A percentile compares a stretch with the other conserved stretches of the same genome.
Evolutionary conservation across 2,329 filamentous ascomycete species (phyloP).

Genomic region (Dactylonectria macrodidyma): DNA sequence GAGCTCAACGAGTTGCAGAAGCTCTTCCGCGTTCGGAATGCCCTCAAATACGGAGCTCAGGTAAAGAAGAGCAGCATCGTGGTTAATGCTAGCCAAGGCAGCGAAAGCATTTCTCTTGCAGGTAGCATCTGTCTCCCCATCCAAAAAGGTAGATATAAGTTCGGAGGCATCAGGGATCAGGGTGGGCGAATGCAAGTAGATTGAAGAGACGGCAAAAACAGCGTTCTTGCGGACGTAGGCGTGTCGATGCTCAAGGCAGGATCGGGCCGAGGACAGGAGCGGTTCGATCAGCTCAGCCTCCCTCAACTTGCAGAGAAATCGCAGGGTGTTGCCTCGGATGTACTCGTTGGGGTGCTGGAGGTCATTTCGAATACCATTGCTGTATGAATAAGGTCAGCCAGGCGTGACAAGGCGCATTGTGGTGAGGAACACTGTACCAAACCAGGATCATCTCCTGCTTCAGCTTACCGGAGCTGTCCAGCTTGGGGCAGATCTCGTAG

Average conservation of each 20-base stretch:
- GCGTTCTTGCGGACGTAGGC: conserved; percentile 99
- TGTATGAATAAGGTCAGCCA: conserved; percentile 55
- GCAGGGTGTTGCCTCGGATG: conserved; percentile 96
- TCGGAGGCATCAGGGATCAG: conserved; percentile 97
- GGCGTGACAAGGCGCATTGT: conserved; percentile 8
- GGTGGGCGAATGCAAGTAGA: conserved; percentile 90
- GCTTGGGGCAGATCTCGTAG: conserved; percentile 98
- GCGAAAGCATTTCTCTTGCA: conserved; percentile 99
- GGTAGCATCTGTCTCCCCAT: conserved; percentile 91
- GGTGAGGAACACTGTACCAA: conserved; percentile 72
- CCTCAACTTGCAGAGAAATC: conserved; percentile 96
- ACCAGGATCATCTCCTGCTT: conserved; percentile 99
- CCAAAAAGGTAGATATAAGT: conserved; percentile 89
- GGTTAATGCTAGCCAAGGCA: conserved; percentile 90
- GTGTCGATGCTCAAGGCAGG: conserved; percentile 95
- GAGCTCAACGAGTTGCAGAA: conserved; percentile 92
- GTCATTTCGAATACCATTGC: conserved; percentile 98
- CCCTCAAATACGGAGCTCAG: conserved; percentile 92
- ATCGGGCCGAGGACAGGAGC: conserved; percentile 90
- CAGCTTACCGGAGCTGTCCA: conserved; percentile 91
- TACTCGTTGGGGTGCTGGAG: conserved; percentile 98
- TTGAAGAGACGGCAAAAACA: conserved; percentile 93
- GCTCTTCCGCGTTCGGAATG: conserved; percentile 93
- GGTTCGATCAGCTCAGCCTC: conserved; percentile 97
- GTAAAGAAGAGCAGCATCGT: conserved; percentile 92